Conservation (phyloP, 2,329 filamentous ascomycete genomes). For the Davidsoniella australis region DNA sequence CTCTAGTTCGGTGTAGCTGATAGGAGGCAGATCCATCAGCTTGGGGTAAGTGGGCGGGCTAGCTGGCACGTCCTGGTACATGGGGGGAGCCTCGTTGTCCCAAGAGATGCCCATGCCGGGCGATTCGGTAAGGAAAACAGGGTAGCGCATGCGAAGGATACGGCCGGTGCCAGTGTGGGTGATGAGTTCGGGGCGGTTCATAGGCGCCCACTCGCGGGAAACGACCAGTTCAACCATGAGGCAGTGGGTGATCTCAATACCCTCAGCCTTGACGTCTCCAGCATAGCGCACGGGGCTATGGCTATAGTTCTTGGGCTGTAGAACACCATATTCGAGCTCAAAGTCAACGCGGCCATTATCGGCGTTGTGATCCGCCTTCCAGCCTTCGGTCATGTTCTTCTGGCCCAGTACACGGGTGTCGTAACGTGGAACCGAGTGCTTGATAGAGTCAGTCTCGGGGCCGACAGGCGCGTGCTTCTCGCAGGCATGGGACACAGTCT, state of each 20-base stretch:
- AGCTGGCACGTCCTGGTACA: slow-evolving; percentile 84
- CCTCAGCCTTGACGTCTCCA: slow-evolving; percentile 62
- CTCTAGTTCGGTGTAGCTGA: slow-evolving; percentile 10
- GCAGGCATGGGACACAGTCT: slow-evolving; percentile 65
- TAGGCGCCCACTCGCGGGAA: slow-evolving; percentile 69
- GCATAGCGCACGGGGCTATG: slow-evolving; percentile 35
- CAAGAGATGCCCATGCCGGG: slow-evolving; percentile 81
- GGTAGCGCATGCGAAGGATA: slow-evolving; percentile 85
- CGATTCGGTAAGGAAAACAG: slow-evolving; percentile 63
- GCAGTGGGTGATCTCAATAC: slow-evolving; percentile 66
- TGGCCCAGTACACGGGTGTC: slow-evolving; percentile 63
- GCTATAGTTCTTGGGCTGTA: slow-evolving; percentile 7
- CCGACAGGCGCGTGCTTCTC: slow-evolving; percentile 44
- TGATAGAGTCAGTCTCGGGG: slow-evolving; percentile 29
- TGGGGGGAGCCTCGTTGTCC: slow-evolving; percentile 88
- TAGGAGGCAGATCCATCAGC: slow-evolving; percentile 1
- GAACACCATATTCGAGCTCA: slow-evolving; percentile 56
- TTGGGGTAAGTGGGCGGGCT: slow-evolving; percentile 56
- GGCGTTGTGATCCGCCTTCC: slow-evolving; percentile 55
- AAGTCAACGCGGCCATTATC: slow-evolving; percentile 43
- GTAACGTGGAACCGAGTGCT: slow-evolving; percentile 49
- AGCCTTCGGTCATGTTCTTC: slow-evolving; percentile 69
- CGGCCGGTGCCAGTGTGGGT: slow-evolving; percentile 81
- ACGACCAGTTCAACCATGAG: slow-evolving; percentile 89
- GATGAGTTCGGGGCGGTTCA: slow-evolving; percentile 47